These are phyloP conservation scores for Ophioceras dolichostomum DNA, from an alignment of 2,329 filamentous ascomycete genomes.

Conservation along the genomic window DNA sequence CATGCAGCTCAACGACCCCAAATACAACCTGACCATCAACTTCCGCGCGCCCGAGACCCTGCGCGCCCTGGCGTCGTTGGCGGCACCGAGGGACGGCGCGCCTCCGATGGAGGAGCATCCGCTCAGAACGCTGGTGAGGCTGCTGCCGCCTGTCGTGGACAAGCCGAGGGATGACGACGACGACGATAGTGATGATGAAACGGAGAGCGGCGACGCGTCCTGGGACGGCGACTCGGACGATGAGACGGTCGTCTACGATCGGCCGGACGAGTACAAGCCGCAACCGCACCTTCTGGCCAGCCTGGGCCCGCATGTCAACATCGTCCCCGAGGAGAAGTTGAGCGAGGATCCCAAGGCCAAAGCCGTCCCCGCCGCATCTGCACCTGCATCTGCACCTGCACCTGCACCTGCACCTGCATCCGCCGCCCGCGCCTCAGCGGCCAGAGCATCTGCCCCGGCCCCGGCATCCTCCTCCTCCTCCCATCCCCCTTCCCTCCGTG, in stretches of 20 bases:
- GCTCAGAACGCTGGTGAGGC: neutral
- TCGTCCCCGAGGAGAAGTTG: neutral
- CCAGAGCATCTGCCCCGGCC: neutral
- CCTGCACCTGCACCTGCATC: neutral
- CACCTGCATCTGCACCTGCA: neutral
- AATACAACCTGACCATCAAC: conserved; percentile 5
- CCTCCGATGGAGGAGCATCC: neutral
- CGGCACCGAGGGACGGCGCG: neutral
- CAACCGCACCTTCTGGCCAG: neutral
- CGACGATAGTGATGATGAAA: no score
- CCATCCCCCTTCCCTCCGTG: no score
- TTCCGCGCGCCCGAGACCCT: neutral
- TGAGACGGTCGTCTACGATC: neutral
- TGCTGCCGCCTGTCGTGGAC: neutral
- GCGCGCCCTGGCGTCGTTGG: neutral
- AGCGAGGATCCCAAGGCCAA: neutral
- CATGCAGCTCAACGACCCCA: conserved; percentile 12
- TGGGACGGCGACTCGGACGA: neutral
- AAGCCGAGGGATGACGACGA: neutral
- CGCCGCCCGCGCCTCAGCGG: neutral
- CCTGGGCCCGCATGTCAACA: neutral
- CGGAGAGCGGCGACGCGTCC: neutral
- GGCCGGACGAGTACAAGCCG: neutral
- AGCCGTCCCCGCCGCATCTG: neutral
- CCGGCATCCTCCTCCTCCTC: no score